Evolutionary conservation across 2,329 filamentous ascomycete genomes (phyloP).

Genomic region (Chaetomiaceae sp.): DNA sequence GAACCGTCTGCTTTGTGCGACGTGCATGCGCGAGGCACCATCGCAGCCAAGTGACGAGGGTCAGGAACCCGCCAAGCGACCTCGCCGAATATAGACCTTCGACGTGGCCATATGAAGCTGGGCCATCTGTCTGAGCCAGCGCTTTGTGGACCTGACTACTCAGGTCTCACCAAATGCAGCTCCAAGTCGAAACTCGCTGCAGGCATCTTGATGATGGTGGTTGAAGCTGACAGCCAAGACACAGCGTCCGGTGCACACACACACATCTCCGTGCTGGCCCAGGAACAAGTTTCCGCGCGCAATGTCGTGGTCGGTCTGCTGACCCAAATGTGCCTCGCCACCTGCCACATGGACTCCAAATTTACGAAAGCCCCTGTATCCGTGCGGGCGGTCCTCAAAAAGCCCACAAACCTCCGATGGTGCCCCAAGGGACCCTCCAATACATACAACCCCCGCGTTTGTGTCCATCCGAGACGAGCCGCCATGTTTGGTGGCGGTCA

Average conservation of each 20-base stretch:
- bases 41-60: constrained; percentile 21
- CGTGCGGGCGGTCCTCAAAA: constrained; percentile 1
- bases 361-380: constrained; percentile 6
- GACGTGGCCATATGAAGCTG: constrained; percentile 17
- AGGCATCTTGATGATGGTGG: background rate
- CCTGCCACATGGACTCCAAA: constrained; percentile 3
- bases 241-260: background rate
- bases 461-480: background rate
- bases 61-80: constrained; percentile 7
- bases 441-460: background rate
- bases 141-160: constrained; percentile 2
- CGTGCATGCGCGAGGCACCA: constrained; percentile 24
- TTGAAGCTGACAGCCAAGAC: background rate
- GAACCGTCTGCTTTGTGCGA: background rate
- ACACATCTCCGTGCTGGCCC: background rate
- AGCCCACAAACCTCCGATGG: background rate
- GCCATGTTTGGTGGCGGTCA: background rate
- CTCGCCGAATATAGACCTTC: constrained; percentile 14
- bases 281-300: constrained; percentile 1
- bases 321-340: constrained; percentile 6
- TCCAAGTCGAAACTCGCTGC: background rate
- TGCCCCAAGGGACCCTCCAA: background rate
- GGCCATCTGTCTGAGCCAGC: constrained; percentile 3
- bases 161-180: constrained; percentile 9
- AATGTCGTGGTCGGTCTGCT: constrained; percentile 6